Conservation (phyloP, 2,329 filamentous ascomycete species). For the Rhynchosporium secalis region DNA sequence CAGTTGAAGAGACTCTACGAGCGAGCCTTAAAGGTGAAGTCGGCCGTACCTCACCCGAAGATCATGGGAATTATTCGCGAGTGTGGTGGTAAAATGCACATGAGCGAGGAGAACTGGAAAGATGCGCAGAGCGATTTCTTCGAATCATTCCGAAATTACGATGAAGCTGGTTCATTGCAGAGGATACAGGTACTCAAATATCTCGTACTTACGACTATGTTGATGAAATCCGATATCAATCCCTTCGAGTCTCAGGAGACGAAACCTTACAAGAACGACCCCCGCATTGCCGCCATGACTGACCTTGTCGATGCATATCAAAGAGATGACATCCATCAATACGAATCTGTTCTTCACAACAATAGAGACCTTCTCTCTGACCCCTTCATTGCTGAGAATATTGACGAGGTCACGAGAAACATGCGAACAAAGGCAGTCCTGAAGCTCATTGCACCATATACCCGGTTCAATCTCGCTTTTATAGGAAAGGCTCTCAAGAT, state of each 20-base stretch:
- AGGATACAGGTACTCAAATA: constrained; percentile 98
- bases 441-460: constrained; percentile 93
- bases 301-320: constrained; percentile 96
- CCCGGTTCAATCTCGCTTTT: constrained; percentile 83
- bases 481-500: constrained; percentile 89
- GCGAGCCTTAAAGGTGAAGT: constrained; percentile 85
- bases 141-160: constrained; percentile 98
- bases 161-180: constrained; percentile 94
- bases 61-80: constrained; percentile 99
- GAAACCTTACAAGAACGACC: constrained; percentile 95
- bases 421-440: constrained; percentile 96
- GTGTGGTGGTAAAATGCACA: constrained; percentile 99
- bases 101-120: constrained; percentile 99
- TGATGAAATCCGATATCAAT: constrained; percentile 98
- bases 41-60: constrained; percentile 96
- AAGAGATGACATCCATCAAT: constrained; percentile 87
- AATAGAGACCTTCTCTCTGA: constrained; percentile 90
- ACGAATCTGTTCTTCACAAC: constrained; percentile 82
- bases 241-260: constrained; percentile 98
- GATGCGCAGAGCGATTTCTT: constrained; percentile 97
- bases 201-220: constrained; percentile 92
- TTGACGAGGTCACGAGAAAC: constrained; percentile 96
- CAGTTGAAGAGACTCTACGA: constrained; percentile 91
- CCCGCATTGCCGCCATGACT: constrained; percentile 94
- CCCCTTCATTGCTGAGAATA: constrained; percentile 97